Percentiles rank a stretch among this genome's conserved stretches.
Evolutionary conservation across 1,284 basidiomycete species (phyloP).

Genomic region (Earliella scabrosa): DNA sequence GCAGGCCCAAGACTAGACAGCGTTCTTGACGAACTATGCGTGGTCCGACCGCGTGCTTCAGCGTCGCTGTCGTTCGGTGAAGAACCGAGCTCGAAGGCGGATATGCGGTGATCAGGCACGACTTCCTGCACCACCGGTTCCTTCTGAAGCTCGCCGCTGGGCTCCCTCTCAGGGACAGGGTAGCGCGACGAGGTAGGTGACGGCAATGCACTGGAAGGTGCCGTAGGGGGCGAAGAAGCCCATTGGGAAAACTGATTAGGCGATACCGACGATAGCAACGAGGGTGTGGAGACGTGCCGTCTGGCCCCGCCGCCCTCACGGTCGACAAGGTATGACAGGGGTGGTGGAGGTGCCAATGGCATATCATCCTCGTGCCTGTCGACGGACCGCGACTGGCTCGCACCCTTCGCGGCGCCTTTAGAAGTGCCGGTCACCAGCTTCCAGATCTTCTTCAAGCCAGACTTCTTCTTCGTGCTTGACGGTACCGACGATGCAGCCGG

Average conservation of each 20-base stretch:
- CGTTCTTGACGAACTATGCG: constrained; percentile 33
- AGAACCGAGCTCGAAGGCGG: constrained; percentile 24
- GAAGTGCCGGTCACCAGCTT: constrained; percentile 69
- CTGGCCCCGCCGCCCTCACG: constrained; percentile 51
- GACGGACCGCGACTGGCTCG: constrained; percentile 42
- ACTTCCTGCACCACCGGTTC: constrained; percentile 31
- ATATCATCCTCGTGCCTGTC: constrained; percentile 65
- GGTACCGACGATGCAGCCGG: constrained; percentile 33
- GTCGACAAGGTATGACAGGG: constrained; percentile 81
- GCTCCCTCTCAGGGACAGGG: constrained; percentile 55
- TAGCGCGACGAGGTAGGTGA: constrained; percentile 74
- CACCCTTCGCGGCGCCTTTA: constrained; percentile 42
- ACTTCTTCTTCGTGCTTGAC: constrained; percentile 70
- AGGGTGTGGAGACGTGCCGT: constrained; percentile 71
- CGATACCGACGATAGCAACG: constrained; percentile 61
- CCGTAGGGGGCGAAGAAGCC: constrained; percentile 71
- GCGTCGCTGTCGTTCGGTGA: constrained; percentile 23
- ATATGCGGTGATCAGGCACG: constrained; percentile 28
- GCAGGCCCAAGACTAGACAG: constrained; percentile 34
- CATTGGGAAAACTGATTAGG: constrained; percentile 56
- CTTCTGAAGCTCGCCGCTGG: constrained; percentile 46
- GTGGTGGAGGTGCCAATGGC: constrained; percentile 84
- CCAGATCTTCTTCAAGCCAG: constrained; percentile 84
- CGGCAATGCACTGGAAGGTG: constrained; percentile 72
- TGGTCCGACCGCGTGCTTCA: constrained; percentile 33